Conservation (phyloP, 768 basidiomycete species). For the Kwoniella dendrophila region DNA sequence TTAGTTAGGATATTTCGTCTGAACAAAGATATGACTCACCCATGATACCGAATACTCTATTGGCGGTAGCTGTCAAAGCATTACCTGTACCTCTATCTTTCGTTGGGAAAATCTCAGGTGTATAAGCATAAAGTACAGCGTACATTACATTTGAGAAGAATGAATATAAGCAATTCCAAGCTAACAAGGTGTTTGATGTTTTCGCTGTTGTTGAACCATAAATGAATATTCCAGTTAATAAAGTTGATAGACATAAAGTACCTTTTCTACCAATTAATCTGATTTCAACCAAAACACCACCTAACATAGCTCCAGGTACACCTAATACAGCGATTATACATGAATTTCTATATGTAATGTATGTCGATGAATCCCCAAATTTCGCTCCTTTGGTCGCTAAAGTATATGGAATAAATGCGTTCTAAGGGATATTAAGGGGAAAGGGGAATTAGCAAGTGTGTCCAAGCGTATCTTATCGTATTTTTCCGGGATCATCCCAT, state of each 20-base stretch:
- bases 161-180: slow-evolving; percentile 78
- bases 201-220: slow-evolving; percentile 74
- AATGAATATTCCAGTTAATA: slow-evolving; percentile 73
- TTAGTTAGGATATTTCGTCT: not conserved
- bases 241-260: slow-evolving; percentile 69
- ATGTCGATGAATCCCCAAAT: slow-evolving; percentile 70
- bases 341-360: slow-evolving; percentile 73
- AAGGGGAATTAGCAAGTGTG: no score
- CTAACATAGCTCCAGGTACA: slow-evolving; percentile 71
- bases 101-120: slow-evolving; percentile 67
- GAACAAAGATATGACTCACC: slow-evolving; percentile 60
- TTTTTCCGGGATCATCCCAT: not conserved
- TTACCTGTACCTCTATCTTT: slow-evolving; percentile 66
- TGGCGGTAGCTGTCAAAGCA: slow-evolving; percentile 61
- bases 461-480: not conserved
- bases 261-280: slow-evolving; percentile 69
- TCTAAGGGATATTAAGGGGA: no score
- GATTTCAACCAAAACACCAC: slow-evolving; percentile 71
- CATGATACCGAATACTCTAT: slow-evolving; percentile 70
- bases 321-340: slow-evolving; percentile 67
- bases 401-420: slow-evolving; percentile 59
- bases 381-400: slow-evolving; percentile 68
- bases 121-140: slow-evolving; percentile 64
- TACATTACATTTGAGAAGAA: slow-evolving; percentile 63
- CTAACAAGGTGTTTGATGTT: slow-evolving; percentile 68